A percentile compares a stretch with the other conserved stretches of the same genome.
These are phyloP conservation scores for Exophiala bonariae DNA, from an alignment of 2,329 filamentous ascomycete genomes.

Conservation along the genomic window DNA sequence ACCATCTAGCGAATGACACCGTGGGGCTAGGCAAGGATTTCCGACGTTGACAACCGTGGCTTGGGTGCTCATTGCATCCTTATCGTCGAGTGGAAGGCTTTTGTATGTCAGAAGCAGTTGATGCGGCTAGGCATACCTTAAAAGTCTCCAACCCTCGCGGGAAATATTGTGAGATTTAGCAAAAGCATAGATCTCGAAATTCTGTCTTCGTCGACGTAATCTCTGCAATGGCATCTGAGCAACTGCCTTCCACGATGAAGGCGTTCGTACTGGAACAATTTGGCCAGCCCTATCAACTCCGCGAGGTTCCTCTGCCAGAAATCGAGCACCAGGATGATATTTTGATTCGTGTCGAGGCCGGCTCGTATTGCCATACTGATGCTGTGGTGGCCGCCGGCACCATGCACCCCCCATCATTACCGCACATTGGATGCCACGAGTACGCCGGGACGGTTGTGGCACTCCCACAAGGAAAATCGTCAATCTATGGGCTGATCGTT, in stretches of 20 bases:
- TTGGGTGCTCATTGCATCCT: too few relatives aligned
- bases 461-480: background rate
- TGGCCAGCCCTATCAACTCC: conserved; percentile 21
- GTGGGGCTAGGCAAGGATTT: too few relatives aligned
- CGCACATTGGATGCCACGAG: conserved; percentile 48
- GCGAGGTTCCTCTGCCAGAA: conserved; percentile 32
- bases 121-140: too few relatives aligned
- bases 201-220: too few relatives aligned
- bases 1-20: too few relatives aligned
- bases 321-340: conserved; percentile 46
- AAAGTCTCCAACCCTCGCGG: too few relatives aligned
- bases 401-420: conserved; percentile 38
- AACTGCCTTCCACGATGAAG: conserved; percentile 22
- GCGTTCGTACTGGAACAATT: conserved; percentile 21
- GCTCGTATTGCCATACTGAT: conserved; percentile 51
- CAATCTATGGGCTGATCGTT: background rate
- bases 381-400: conserved; percentile 37
- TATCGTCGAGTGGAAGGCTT: too few relatives aligned
- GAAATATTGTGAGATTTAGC: too few relatives aligned
- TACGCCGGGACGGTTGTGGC: conserved; percentile 47
- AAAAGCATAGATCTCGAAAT: too few relatives aligned
- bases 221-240: too few relatives aligned
- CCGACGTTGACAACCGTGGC: too few relatives aligned
- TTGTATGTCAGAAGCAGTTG: too few relatives aligned
- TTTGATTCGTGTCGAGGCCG: conserved; percentile 48